Evolutionary conservation across 2,329 filamentous ascomycete genomes (phyloP).

Genomic region (Penicillium aurantiogriseum): DNA sequence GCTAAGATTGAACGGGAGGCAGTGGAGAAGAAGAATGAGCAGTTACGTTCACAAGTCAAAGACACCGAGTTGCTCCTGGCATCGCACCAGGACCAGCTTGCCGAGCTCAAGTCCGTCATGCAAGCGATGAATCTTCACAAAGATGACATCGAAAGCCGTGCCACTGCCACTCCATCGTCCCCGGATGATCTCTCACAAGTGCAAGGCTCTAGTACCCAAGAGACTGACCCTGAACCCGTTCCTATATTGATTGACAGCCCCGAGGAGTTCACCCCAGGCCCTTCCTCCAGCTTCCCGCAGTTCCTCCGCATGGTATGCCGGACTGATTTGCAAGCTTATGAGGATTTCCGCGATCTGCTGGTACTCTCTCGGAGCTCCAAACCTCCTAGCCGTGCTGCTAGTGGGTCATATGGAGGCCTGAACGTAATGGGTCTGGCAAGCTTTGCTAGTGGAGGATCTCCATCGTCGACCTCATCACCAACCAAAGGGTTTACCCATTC

Average conservation of each 20-base stretch:
- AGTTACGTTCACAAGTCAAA: conserved; percentile 77
- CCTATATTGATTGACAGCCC: conserved; percentile 50
- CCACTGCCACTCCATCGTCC: conserved; percentile 75
- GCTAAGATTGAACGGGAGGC: conserved; percentile 82
- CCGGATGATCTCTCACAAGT: conserved; percentile 63
- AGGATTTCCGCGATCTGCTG: conserved; percentile 79
- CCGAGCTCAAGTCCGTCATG: conserved; percentile 88
- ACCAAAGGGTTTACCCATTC: conserved; percentile 60
- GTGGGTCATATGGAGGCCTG: conserved; percentile 66
- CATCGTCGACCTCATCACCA: conserved; percentile 59
- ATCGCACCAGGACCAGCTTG: conserved; percentile 89
- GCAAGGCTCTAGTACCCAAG: conserved; percentile 52
- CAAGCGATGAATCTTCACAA: conserved; percentile 72
- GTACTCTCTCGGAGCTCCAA: conserved; percentile 63
- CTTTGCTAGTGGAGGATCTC: conserved; percentile 45
- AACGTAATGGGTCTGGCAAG: conserved; percentile 58
- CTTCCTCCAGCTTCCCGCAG: conserved; percentile 73
- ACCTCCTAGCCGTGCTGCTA: conserved; percentile 66
- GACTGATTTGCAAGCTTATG: conserved; percentile 75
- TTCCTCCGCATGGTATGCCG: conserved; percentile 80
- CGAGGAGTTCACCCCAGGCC: conserved; percentile 59
- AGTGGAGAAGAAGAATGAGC: conserved; percentile 80
- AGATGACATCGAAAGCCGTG: conserved; percentile 68
- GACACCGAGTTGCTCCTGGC: conserved; percentile 83
- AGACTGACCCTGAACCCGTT: conserved; percentile 61